Base-by-base conservation (phyloP, 306 rosid species). In the Sicyos baderoa region DNA sequence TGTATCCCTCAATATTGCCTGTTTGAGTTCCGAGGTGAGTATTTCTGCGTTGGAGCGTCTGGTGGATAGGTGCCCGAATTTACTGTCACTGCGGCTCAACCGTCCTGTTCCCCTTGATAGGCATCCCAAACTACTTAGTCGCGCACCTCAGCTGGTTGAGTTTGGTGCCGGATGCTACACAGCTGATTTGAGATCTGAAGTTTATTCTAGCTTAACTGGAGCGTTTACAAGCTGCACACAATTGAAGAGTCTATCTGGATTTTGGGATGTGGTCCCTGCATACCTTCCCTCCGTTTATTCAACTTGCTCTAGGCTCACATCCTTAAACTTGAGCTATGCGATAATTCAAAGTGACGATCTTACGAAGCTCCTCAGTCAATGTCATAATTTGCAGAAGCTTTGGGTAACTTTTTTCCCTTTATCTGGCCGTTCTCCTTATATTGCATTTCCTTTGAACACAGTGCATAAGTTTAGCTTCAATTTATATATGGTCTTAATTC, bases 191-290 rank as follows among this genome's bases (percentile, higher is more conserved):
- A 86, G 82, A 54, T 80, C 89, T 5, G 95, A 90, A 19, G 83
- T 88, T 37, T 84, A 81, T 62, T 70, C 89, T 2, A 91, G 84
- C 79, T 75, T 90, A 27, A 55, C 75, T 0, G 79, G 77, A 15
- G 86, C 87, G 12, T 71, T 90, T 56, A 78, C 86, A 4, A 80
- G 79, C 57, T 94, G 96, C 79, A 81, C 81, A 76, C 80, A 77
- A 72, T 75, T 94, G 79, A 85, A 76, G 81, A 52, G 84, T 78
- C 74, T 94, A 54, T 90, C 97, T 54, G 95, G 96, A 21, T 88
- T 89, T 62, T 94, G 99, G 99, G 99, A 94, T 23, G 91, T 81
- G 18, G 88, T 86, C 51, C 95, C 96, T 4, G 76, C 84, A 9
- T 88, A 80, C 72, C 87, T 93, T 73, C 84, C 95, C 23, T 89